Percentiles rank a stretch among this genome's conserved stretches.
phyloP scores from a whole-genome alignment of 139 green algal genomes.

The Monoraphidium neglectum region DNA sequence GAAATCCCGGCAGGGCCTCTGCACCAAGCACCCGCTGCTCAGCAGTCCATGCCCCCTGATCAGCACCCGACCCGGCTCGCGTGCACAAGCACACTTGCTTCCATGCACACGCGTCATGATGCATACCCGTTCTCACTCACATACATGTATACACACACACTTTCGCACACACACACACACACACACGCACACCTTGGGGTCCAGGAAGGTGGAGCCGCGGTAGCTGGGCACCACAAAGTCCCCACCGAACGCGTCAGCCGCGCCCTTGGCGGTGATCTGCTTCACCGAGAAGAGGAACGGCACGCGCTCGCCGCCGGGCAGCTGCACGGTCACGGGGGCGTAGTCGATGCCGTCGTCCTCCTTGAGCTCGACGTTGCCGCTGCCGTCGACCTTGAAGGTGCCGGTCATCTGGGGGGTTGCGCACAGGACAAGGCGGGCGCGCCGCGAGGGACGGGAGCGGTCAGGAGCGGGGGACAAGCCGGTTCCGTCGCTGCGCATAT shows the following conservation, averaged over 20 bases:
- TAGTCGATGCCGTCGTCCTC: conserved; percentile 99
- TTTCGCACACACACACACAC: neutral
- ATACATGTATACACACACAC: neutral
- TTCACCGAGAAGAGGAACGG: conserved; percentile 99
- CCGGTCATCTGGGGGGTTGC: conserved; percentile 67
- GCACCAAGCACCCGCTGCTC: too few species aligned
- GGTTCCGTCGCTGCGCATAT: neutral
- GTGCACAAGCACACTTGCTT: too few species aligned
- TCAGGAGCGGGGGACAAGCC: neutral
- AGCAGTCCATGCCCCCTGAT: too few species aligned
- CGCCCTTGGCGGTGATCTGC: conserved; percentile 92
- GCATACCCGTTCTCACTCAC: too few species aligned
- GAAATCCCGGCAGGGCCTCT: too few species aligned
- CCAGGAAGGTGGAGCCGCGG: conserved; percentile 97
- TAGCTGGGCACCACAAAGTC: conserved; percentile 99
- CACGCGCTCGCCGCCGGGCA: conserved; percentile 97
- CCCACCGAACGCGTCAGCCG: conserved; percentile 88
- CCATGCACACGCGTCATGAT: too few species aligned
- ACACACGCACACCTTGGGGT: conserved; percentile 88
- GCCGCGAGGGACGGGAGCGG: neutral
- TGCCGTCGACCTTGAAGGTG: conserved; percentile 84
- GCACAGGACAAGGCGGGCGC: neutral
- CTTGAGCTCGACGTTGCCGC: conserved; percentile 88
- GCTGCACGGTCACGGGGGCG: conserved; percentile 95
- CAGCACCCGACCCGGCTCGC: too few species aligned